Evolutionary conservation across 2,329 filamentous ascomycete species (phyloP).

Genomic region (Xylariaceae sp.): DNA sequence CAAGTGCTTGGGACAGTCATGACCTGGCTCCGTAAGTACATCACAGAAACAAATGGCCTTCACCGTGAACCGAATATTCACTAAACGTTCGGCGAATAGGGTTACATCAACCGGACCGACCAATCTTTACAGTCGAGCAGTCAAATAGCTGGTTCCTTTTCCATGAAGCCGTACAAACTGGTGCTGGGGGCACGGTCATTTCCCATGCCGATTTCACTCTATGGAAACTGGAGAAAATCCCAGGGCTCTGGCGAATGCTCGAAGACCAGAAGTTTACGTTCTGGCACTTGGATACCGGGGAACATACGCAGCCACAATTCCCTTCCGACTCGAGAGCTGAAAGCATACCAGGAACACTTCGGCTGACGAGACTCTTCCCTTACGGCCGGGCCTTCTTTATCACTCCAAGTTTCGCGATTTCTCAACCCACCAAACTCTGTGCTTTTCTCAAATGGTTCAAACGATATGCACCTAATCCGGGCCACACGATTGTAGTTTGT

Average conservation of each 20-base stretch:
- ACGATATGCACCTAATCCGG: slow-evolving; percentile 17
- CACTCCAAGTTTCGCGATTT: slow-evolving; percentile 45
- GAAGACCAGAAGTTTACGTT: slow-evolving; percentile 26
- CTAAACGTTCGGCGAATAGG: slow-evolving; percentile 18
- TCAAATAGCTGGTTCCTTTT: slow-evolving; percentile 26
- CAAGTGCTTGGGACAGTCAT: slow-evolving; percentile 24
- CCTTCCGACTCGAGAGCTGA: slow-evolving; percentile 25
- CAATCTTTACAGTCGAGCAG: slow-evolving; percentile 27
- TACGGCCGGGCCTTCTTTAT: slow-evolving; percentile 41
- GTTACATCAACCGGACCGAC: slow-evolving; percentile 24
- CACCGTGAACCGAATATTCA: background rate
- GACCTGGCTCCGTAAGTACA: slow-evolving; percentile 30
- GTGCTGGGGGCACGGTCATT: slow-evolving; percentile 28
- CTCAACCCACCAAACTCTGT: slow-evolving; percentile 38
- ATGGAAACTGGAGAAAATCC: slow-evolving; percentile 25
- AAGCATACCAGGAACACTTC: slow-evolving; percentile 31
- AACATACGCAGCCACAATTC: slow-evolving; percentile 28
- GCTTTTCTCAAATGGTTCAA: slow-evolving; percentile 39
- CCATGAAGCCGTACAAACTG: slow-evolving; percentile 22
- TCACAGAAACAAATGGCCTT: background rate
- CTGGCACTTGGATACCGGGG: slow-evolving; percentile 27
- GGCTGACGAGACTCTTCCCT: slow-evolving; percentile 40
- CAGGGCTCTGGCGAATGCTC: slow-evolving; percentile 24
- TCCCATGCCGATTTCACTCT: slow-evolving; percentile 27
- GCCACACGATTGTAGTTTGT: slow-evolving; percentile 34